Evolutionary conservation across 768 basidiomycete species (phyloP).

Genomic region (Leccinum variicolor): DNA sequence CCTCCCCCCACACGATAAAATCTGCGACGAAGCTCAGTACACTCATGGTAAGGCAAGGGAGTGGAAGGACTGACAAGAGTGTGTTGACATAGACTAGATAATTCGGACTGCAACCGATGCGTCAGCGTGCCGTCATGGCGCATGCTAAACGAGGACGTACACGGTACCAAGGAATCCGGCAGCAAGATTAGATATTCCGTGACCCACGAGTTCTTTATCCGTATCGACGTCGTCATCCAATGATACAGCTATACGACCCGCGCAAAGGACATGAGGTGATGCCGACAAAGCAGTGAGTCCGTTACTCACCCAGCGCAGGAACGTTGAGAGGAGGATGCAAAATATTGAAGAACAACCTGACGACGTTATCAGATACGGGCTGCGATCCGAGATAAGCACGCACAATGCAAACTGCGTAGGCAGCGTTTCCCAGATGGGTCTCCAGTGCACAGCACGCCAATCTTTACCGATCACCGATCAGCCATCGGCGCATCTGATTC

Average conservation of each 20-base stretch:
- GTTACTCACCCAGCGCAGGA: constrained; percentile 69
- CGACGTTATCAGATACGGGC: constrained; percentile 24
- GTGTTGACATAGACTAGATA: constrained; percentile 90
- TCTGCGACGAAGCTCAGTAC: constrained; percentile 26
- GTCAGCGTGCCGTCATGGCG: background rate
- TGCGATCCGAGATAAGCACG: constrained; percentile 27
- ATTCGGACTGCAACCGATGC: constrained; percentile 52
- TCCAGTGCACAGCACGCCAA: constrained; percentile 54
- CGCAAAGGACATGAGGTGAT: background rate
- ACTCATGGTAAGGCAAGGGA: background rate
- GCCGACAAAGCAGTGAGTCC: background rate
- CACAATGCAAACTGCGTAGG: constrained; percentile 93
- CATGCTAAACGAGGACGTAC: constrained; percentile 37
- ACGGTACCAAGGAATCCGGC: constrained; percentile 81
- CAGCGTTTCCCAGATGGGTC: constrained; percentile 73
- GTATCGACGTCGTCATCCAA: constrained; percentile 87
- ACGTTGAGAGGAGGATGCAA: constrained; percentile 86
- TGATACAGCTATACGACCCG: constrained; percentile 64
- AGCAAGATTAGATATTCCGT: constrained; percentile 87
- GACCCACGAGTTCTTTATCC: constrained; percentile 87
- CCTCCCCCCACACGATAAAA: constrained; percentile 94
- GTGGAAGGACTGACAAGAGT: constrained; percentile 49
- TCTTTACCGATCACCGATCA: constrained; percentile 40
- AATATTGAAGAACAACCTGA: constrained; percentile 78
- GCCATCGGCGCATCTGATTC: background rate